Percentiles rank a stretch among this genome's conserved stretches.
Evolutionary conservation across 768 basidiomycete species (phyloP).

Genomic region (Pleurotus tuoliensis): DNA sequence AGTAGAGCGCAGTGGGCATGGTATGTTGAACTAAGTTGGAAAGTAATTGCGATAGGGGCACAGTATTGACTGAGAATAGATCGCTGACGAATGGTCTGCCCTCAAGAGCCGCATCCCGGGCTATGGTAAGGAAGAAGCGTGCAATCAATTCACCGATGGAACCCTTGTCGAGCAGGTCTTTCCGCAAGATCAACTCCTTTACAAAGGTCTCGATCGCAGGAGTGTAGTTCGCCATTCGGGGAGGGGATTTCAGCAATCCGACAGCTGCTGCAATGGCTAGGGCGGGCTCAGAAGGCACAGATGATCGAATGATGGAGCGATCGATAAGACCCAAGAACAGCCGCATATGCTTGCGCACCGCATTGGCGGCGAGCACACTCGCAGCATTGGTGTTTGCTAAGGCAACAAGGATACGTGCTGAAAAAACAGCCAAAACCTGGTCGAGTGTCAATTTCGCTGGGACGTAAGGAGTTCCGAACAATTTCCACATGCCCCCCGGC

Average conservation of each 20-base stretch:
- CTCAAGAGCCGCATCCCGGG: slow-evolving; percentile 4
- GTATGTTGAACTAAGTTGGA: too few species aligned
- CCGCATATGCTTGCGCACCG: slow-evolving; percentile 8
- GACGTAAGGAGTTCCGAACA: too few species aligned
- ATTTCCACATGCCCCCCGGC: too few species aligned
- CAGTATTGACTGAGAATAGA: background rate
- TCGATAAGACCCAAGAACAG: background rate
- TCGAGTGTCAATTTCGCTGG: too few species aligned
- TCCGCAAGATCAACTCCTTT: background rate
- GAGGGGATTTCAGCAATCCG: too few species aligned
- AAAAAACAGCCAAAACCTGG: too few species aligned
- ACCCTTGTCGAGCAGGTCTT: background rate
- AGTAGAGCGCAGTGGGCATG: too few species aligned
- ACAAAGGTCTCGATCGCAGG: background rate
- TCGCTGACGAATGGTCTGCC: background rate
- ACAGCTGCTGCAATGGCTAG: slow-evolving; percentile 8
- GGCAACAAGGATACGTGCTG: too few species aligned
- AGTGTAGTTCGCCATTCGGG: too few species aligned
- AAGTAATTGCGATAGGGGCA: too few species aligned
- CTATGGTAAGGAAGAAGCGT: background rate
- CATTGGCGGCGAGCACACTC: background rate
- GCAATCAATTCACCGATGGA: background rate
- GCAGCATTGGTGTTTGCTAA: background rate
- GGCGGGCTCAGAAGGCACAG: slow-evolving; percentile 6
- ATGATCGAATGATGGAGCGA: background rate